phyloP scores from a whole-genome alignment of 176 grass and related monocot genomes.

The Lolium rigidum region DNA sequence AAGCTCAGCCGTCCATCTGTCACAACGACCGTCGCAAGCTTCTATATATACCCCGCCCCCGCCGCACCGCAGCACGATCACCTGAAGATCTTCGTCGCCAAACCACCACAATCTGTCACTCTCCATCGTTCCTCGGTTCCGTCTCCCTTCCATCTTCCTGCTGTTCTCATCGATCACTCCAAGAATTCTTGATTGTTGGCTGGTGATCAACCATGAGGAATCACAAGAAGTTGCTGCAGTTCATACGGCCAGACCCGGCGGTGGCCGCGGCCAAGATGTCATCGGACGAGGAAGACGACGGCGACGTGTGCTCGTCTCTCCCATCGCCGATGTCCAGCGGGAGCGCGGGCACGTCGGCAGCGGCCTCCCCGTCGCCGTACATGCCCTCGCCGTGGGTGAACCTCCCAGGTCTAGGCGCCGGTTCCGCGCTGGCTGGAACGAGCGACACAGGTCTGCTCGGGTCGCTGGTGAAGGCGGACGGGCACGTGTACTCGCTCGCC shows the following conservation, averaged over 20 bases:
- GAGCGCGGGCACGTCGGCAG: background rate
- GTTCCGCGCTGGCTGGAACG: background rate
- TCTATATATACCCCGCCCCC: constrained; percentile 13
- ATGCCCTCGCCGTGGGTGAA: constrained; percentile 60
- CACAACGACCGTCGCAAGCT: background rate
- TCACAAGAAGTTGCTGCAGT: constrained; percentile 52
- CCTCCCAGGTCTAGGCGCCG: constrained; percentile 41
- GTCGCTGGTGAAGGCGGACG: constrained; percentile 77
- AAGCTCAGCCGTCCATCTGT: constrained; percentile 50
- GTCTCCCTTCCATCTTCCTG: background rate
- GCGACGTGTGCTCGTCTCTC: background rate
- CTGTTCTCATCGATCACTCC: background rate
- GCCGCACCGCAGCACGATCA: background rate
- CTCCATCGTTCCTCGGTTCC: background rate
- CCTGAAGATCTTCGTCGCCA: background rate
- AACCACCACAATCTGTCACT: background rate
- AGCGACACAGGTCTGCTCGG: constrained; percentile 49
- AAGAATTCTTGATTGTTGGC: background rate
- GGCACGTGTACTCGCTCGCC: constrained; percentile 85
- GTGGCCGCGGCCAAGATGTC: constrained; percentile 1
- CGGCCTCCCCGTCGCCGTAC: constrained; percentile 55
- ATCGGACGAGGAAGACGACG: constrained; percentile 30
- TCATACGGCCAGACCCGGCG: constrained; percentile 49
- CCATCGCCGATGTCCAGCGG: constrained; percentile 19
- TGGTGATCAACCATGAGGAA: constrained; percentile 31